Conservation (phyloP, 2,329 filamentous ascomycete species). For the Aspergillus fumigatus region DNA sequence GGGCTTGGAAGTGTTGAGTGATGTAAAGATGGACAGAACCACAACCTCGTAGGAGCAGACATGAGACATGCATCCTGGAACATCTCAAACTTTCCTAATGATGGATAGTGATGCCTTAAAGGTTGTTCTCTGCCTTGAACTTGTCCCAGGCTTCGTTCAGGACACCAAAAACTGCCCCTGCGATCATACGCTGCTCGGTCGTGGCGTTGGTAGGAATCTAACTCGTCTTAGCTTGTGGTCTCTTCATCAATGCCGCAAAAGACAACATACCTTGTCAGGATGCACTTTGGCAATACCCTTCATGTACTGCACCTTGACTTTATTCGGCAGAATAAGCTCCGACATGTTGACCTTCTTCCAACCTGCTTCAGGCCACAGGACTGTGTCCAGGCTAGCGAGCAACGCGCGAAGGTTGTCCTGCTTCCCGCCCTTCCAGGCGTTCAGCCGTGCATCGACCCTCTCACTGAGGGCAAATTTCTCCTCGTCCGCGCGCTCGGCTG, state of each 20-base stretch:
- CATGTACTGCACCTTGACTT: slow-evolving; percentile 98
- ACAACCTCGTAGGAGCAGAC: background rate
- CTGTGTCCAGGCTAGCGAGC: slow-evolving; percentile 77
- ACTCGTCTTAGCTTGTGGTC: slow-evolving; percentile 2
- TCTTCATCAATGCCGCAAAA: background rate
- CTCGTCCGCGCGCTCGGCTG: slow-evolving; percentile 80
- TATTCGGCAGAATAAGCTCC: slow-evolving; percentile 85
- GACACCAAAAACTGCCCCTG: slow-evolving; percentile 59
- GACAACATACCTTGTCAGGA: slow-evolving; percentile 81
- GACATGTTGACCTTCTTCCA: slow-evolving; percentile 98
- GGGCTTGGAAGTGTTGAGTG: background rate
- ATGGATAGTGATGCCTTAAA: slow-evolving; percentile 30
- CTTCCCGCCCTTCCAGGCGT: slow-evolving; percentile 84
- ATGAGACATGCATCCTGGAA: background rate
- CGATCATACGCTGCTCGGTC: slow-evolving; percentile 64
- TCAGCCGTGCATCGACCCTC: slow-evolving; percentile 73
- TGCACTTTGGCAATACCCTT: slow-evolving; percentile 98
- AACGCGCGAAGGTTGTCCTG: slow-evolving; percentile 86
- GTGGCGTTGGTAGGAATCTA: slow-evolving; percentile 61
- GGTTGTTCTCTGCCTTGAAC: slow-evolving; percentile 59
- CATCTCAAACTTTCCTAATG: background rate
- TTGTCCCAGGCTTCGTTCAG: slow-evolving; percentile 67
- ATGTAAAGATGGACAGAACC: background rate
- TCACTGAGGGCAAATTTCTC: slow-evolving; percentile 90
- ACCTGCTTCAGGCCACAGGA: slow-evolving; percentile 85